Base-by-base conservation (phyloP, 345 rosid genomes). In the Citrus inodora region DNA sequence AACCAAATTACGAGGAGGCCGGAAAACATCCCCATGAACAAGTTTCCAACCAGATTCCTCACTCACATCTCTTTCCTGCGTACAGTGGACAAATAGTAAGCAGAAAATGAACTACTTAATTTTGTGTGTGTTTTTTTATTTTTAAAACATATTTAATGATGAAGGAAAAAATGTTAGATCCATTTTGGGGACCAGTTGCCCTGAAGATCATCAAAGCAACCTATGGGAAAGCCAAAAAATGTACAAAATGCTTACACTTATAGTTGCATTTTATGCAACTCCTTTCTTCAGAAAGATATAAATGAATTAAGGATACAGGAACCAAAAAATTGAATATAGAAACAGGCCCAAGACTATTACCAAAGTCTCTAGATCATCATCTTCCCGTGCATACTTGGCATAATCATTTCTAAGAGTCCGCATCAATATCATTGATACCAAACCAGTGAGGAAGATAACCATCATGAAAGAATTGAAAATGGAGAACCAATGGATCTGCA, bases 1-100 rank as follows among this genome's bases (percentile, higher is more conserved):
- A 81, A 88, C 94, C 81, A 90, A 79, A 86, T 80, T 82, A 71
- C 81, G 86, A 70, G 96, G 92, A 64, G 92, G 90, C 67, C 98
- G 88, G 86, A 94, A 94, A 82, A 94, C 98, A 91, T 94, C 98
- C 1, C 98, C 98, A 75, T 94, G 98, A 75, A 94, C 98, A 85
- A 94, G 96, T 85, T 94, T 94, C 98, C 98, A 94, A 70, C 98
- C 98, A 79, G 98, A 91, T 84, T 94, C 98, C 86, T 94, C 98
- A 80, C 92, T 92, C 74, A 91, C 98, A 87, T 94, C 98, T 76
- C 98, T 91, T 88, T 94, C 98, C 98, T 94, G 89, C 13, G 33
- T 48, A 73, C 66, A 70, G 67, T 70, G 42, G 37, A 16, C 16
- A 65, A 76, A 64, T 66, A 25, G 22, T 76, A 25, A 77, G 68